These are phyloP conservation scores for Aspergillus calidoustus DNA, from an alignment of 2,329 filamentous ascomycete species.

Conservation along the genomic window DNA sequence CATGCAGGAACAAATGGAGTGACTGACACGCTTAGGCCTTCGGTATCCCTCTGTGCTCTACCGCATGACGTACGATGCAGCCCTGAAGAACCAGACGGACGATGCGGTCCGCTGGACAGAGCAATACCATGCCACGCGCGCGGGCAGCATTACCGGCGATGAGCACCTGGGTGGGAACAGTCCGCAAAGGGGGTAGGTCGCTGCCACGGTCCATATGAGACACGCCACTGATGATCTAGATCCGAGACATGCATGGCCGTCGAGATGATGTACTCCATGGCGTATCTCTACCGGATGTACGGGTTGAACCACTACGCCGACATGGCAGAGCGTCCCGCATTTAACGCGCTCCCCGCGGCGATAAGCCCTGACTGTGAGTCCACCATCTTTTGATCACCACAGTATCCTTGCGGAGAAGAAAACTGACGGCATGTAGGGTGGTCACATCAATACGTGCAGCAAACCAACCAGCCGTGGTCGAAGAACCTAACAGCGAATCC, in stretches of 20 bases:
- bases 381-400: no score
- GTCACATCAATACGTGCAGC: constrained; percentile 60
- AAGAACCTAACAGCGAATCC: constrained; percentile 47
- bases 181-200: constrained; percentile 43
- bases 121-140: constrained; percentile 53
- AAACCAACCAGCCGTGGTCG: constrained; percentile 59
- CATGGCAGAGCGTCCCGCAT: constrained; percentile 56
- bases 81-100: constrained; percentile 45
- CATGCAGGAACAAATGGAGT: no score
- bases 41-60: constrained; percentile 45
- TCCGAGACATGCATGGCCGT: constrained; percentile 57
- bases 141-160: constrained; percentile 56
- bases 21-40: constrained; percentile 42
- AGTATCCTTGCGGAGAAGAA: constrained; percentile 11
- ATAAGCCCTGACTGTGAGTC: constrained; percentile 52
- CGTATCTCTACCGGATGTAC: constrained; percentile 56
- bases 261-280: constrained; percentile 57
- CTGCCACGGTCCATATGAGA: no score
- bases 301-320: constrained; percentile 57
- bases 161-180: constrained; percentile 53
- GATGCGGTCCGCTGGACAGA: constrained; percentile 55
- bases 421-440: constrained; percentile 36
- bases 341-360: constrained; percentile 60
- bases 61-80: constrained; percentile 52
- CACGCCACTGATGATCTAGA: neutral